phyloP scores from a whole-genome alignment of 768 basidiomycete species.

The Russula abietina region DNA sequence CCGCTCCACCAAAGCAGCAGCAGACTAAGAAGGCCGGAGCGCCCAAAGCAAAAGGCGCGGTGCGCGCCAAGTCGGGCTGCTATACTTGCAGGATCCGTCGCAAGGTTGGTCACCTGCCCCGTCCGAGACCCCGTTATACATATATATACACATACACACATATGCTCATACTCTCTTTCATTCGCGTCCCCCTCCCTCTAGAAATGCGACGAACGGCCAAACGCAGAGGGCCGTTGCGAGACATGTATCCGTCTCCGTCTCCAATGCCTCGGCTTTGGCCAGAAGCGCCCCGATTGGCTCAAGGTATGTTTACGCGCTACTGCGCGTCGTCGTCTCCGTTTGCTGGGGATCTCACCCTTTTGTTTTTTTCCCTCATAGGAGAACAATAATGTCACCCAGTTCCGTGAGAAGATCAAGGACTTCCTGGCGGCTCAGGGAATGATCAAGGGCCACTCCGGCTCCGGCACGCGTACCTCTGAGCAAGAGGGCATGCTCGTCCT shows the following conservation, averaged over 20 bases:
- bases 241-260: constrained; percentile 75
- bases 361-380: constrained; percentile 42
- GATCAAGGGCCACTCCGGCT: constrained; percentile 83
- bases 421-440: constrained; percentile 79
- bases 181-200: constrained; percentile 31
- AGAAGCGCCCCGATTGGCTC: constrained; percentile 81
- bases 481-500: constrained; percentile 53
- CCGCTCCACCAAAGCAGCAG: constrained; percentile 35
- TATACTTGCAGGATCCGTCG: constrained; percentile 84
- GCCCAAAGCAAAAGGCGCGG: constrained; percentile 73
- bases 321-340: background rate
- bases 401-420: constrained; percentile 73
- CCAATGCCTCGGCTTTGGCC: constrained; percentile 82
- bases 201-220: constrained; percentile 81
- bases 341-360: background rate
- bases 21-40: constrained; percentile 41
- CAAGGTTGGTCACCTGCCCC: constrained; percentile 47
- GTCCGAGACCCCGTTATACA: constrained; percentile 6
- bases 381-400: constrained; percentile 55
- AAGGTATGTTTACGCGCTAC: constrained; percentile 52
- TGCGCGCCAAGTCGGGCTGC: constrained; percentile 82
- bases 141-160: too few relatives aligned
- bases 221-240: constrained; percentile 55
- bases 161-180: too few relatives aligned
- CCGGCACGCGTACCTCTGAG: constrained; percentile 53